phyloP scores from a whole-genome alignment of 2,329 filamentous ascomycete species.

The Westerdykella aurantiaca region DNA sequence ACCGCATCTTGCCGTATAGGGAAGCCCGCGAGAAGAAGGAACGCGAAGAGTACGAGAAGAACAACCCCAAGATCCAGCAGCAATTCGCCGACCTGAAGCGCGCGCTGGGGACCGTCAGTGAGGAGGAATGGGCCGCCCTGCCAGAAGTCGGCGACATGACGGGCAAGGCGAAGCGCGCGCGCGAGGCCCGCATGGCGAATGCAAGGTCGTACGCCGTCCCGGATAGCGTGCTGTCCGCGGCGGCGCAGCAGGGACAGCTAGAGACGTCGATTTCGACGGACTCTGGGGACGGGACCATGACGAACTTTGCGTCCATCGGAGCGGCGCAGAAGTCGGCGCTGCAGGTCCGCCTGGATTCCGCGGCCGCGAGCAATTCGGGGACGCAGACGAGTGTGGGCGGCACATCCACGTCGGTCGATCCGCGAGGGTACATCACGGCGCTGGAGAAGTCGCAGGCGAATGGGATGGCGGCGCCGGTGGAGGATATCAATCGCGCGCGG shows the following conservation, averaged over 20 bases:
- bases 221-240: conserved; percentile 87
- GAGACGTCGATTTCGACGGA: conserved; percentile 78
- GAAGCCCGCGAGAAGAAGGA: conserved; percentile 91
- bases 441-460: conserved; percentile 74
- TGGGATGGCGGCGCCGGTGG: conserved; percentile 69
- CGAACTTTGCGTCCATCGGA: conserved; percentile 96
- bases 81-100: conserved; percentile 96
- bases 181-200: conserved; percentile 67
- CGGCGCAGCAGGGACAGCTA: conserved; percentile 72
- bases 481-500: conserved; percentile 90
- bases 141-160: conserved; percentile 96
- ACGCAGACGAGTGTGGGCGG: conserved; percentile 62
- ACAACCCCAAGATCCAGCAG: conserved; percentile 96
- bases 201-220: conserved; percentile 85
- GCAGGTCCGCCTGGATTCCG: conserved; percentile 87
- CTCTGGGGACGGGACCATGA: conserved; percentile 77
- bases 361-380: conserved; percentile 62
- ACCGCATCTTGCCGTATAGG: conserved; percentile 65
- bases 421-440: conserved; percentile 92
- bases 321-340: conserved; percentile 93
- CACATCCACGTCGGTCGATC: conserved; percentile 85
- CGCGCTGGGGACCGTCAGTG: conserved; percentile 77
- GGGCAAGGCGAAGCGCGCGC: conserved; percentile 81
- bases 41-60: conserved; percentile 88
- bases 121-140: conserved; percentile 93